These are phyloP conservation scores for Colletotrichum spinosum DNA, from an alignment of 2,329 filamentous ascomycete genomes.

Conservation along the genomic window DNA sequence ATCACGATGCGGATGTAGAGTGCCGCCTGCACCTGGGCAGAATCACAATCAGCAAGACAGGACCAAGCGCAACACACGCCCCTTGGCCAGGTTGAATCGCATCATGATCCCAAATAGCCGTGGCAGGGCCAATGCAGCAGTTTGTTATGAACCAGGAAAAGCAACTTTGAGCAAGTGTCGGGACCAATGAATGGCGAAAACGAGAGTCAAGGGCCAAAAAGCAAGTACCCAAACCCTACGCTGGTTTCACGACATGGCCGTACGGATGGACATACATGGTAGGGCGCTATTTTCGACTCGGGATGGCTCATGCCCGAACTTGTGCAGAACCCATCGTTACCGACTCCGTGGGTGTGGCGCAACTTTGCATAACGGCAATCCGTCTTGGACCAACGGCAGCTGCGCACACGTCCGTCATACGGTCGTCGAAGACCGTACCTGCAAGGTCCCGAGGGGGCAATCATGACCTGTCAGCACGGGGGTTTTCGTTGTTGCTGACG, in stretches of 20 bases:
- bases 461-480: constrained; percentile 17
- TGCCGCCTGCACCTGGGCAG: no score
- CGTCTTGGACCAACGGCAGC: not conserved
- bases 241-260: constrained; percentile 26
- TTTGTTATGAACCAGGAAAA: not conserved
- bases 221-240: constrained; percentile 4
- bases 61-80: no score
- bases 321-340: constrained; percentile 25
- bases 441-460: constrained; percentile 34
- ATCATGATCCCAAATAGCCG: no score
- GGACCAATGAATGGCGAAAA: constrained; percentile 1
- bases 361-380: constrained; percentile 35
- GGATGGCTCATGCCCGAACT: constrained; percentile 12
- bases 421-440: constrained; percentile 21
- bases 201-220: constrained; percentile 18
- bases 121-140: no score
- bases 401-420: constrained; percentile 2
- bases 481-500: constrained; percentile 4
- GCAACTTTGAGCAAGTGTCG: not conserved
- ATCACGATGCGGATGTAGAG: constrained; percentile 5
- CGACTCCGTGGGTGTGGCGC: constrained; percentile 38
- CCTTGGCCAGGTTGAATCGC: no score
- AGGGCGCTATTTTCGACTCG: not conserved
- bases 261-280: constrained; percentile 2
- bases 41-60: no score